Base-by-base conservation (phyloP, 371 early-diverging fungal species). In the Thermomucor indicae-seudaticae region DNA sequence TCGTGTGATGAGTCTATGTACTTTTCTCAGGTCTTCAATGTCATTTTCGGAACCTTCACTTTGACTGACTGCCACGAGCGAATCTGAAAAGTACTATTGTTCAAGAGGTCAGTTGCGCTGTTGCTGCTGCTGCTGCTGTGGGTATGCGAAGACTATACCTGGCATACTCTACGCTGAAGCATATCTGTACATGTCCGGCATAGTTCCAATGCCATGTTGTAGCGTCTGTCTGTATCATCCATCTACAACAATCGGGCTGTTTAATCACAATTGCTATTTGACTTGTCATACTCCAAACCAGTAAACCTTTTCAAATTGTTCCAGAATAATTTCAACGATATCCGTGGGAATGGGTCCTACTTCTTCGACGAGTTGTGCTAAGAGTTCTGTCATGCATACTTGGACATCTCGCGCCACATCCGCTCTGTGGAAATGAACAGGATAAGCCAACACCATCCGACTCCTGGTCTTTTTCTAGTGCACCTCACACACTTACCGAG, bases 91-190 rank as follows among this genome's bases (percentile, higher is more conserved):
- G 64, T 90, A 85, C 79, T 86, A 61, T 46, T n/a, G n/a, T n/a
- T n/a, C n/a, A n/a, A n/a, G n/a, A n/a, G n/a, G n/a, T n/a, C n/a
- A n/a, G n/a, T n/a, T n/a, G n/a, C n/a, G n/a, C n/a, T n/a, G n/a
- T n/a, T n/a, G n/a, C n/a, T n/a, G n/a, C n/a, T n/a, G n/a, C n/a
- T n/a, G n/a, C n/a, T n/a, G n/a, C n/a, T n/a, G n/a, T n/a, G n/a
- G n/a, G n/a, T n/a, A n/a, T n/a, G n/a, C n/a, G 23, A 6, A 45
- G 22, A 3, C 1, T 23, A 37, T 70, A 90, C 90, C 70, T 91
- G 92, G 52, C 86, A 90, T 11, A 92, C 81, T 61, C 91, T 91
- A 62, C 90, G 81, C 67, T 97, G 98, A 25, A 97, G 79, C 4
- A 79, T 72, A 46, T 90, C 92, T 0, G 89, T 67, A 31, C 86